phyloP scores from a whole-genome alignment of 306 rosid species.

The Castanospermum australe region DNA sequence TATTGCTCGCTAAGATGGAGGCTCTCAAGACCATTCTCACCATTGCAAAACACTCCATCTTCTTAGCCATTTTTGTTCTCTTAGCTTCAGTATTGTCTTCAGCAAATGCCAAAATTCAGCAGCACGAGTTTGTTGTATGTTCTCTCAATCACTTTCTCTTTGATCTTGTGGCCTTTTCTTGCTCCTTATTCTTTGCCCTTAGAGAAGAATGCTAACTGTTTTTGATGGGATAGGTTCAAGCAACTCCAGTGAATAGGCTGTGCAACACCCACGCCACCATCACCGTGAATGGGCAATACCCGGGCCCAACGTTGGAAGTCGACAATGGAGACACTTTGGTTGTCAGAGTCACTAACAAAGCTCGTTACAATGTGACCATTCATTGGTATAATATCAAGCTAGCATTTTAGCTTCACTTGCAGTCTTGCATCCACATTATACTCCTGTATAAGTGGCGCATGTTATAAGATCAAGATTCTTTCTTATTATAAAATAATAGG shows the following conservation, averaged over 20 bases:
- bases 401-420: not conserved
- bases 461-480: too few relatives aligned
- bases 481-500: too few relatives aligned
- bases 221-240: conserved; percentile 59
- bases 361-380: conserved; percentile 82
- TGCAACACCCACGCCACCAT: conserved; percentile 79
- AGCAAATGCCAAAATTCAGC: conserved; percentile 54
- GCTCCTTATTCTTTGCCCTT: not conserved
- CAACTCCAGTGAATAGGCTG: conserved; percentile 98
- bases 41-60: not conserved
- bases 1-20: conserved; percentile 31
- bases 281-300: conserved; percentile 88
- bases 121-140: conserved; percentile 80
- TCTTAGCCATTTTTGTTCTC: conserved; percentile 54
- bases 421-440: too few relatives aligned
- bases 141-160: not conserved
- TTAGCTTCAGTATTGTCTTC: conserved; percentile 50
- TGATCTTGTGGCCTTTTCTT: not conserved
- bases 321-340: conserved; percentile 82
- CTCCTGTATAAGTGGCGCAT: too few relatives aligned
- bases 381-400: conserved; percentile 60
- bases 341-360: conserved; percentile 79
- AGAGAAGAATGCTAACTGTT: not conserved
- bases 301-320: conserved; percentile 89
- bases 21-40: conserved; percentile 22